Conservation (phyloP, 305 asterid species). For the Fraxinus baroniana region DNA sequence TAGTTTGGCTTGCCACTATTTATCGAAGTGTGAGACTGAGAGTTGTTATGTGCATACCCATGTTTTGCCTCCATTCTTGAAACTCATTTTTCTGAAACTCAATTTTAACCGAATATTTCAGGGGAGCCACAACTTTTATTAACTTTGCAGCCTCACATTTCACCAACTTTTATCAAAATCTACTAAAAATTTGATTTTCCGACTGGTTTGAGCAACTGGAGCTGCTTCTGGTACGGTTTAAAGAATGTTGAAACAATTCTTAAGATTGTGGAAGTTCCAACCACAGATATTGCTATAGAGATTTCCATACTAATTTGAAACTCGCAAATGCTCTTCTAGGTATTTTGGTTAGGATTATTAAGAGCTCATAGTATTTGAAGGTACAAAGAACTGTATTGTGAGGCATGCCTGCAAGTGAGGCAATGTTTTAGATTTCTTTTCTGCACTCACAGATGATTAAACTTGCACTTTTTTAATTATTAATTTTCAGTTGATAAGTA, state of each 20-base stretch:
- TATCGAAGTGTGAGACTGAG: not conserved
- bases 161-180: too few species aligned
- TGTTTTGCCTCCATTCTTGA: not conserved
- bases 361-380: not conserved
- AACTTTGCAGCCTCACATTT: not conserved
- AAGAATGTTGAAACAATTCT: not conserved
- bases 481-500: not conserved
- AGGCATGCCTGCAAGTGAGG: not conserved
- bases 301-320: not conserved
- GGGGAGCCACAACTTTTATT: not conserved
- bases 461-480: not conserved
- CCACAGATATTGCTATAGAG: not conserved
- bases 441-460: not conserved
- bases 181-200: too few species aligned
- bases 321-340: not conserved
- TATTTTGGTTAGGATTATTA: not conserved
- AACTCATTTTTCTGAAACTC: not conserved
- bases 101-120: not conserved
- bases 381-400: not conserved
- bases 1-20: not conserved
- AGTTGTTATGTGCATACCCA: not conserved
- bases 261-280: not conserved
- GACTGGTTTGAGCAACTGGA: not conserved
- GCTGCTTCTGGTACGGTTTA: not conserved
- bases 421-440: not conserved